Evolutionary conservation across 805 yeast genomes (phyloP), one percentile per base, ranked within the genome.

Genomic region (Ogataea kodamae): DNA sequence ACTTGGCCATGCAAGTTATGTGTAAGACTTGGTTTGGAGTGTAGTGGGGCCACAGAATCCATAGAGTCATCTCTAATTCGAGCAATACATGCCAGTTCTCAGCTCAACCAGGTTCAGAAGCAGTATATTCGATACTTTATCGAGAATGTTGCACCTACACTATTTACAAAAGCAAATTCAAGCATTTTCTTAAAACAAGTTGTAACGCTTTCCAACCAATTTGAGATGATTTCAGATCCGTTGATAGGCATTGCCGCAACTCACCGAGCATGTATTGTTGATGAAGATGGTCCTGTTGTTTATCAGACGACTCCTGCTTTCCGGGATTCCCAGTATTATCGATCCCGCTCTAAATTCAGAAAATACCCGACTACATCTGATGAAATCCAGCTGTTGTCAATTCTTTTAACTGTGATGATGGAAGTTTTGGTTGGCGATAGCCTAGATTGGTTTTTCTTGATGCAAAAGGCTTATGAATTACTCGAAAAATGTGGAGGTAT

Each of bases 341-440:
- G 49, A 22, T 35, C 49, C 5, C 39, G 39, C n/a, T 40, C 49
- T 3, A 45, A 45, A 22, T 14, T 40, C 9, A 26, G 33, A 8
- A 47, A 33, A 10, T 25, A 29, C 13, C 18, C 9, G 18, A 21
- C 22, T 9, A 15, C 21, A 2, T 28, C 38, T 14, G 35, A 36
- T 5, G 56, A 49, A 25, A 39, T 45, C 11, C 34, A 32, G 6
- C 37, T 55, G 4, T 25, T 52, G 6, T 46, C 55, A 22, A 39
- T 54, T 1, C 36, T 54, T 11, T 28, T 55, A 12, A 26, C 42
- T 18, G 51, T 50, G 10, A 37, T 49, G 10, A 52, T 49, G 45
- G 59, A 54, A 30, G 48, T 54, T 15, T 38, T 55, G 21, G 52
- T 54, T 22, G 61, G 61, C 1, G 47, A 45, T 30, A 46, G 53